Conservation (phyloP, 2,329 filamentous ascomycete species). For the Colletotrichum sp. region DNA sequence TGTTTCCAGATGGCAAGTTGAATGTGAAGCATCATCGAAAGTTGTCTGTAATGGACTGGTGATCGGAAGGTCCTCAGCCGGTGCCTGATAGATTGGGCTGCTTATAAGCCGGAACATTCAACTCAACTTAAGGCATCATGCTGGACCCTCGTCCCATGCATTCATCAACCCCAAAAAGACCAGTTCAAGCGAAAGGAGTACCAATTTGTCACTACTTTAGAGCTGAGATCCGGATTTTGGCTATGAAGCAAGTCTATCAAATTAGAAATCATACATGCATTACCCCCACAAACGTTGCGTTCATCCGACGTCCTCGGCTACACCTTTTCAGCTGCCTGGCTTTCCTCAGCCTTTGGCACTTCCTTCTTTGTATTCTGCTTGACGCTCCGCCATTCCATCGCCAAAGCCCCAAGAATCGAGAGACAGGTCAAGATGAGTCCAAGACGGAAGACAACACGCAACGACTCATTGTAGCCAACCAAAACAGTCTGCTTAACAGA, state of each 20-base stretch:
- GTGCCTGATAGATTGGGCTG: not conserved
- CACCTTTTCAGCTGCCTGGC: not conserved
- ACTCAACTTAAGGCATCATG: not conserved
- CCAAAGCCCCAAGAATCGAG: slow-evolving; percentile 52
- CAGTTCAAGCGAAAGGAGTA: not conserved
- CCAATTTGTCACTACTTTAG: not conserved
- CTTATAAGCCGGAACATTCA: not conserved
- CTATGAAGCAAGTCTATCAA: not conserved
- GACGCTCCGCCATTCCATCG: slow-evolving; percentile 59
- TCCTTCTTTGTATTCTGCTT: not conserved
- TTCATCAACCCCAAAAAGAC: not conserved
- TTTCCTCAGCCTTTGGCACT: not conserved
- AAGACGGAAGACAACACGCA: slow-evolving; percentile 61
- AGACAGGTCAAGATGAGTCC: slow-evolving; percentile 52
- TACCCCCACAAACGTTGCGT: not conserved
- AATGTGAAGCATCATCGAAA: not conserved
- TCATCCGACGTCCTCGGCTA: not conserved
- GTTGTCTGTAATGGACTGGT: not conserved
- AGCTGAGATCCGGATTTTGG: not conserved
- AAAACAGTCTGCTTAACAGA: slow-evolving; percentile 7
- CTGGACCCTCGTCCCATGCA: not conserved
- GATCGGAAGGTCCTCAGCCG: not conserved
- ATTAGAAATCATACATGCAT: not conserved
- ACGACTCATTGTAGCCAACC: slow-evolving; percentile 59
- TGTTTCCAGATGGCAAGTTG: not conserved